Percentiles rank a stretch among this genome's conserved stretches.
Conservation (phyloP, 2,329 filamentous ascomycete genomes). For the Fusarium coicis region DNA sequence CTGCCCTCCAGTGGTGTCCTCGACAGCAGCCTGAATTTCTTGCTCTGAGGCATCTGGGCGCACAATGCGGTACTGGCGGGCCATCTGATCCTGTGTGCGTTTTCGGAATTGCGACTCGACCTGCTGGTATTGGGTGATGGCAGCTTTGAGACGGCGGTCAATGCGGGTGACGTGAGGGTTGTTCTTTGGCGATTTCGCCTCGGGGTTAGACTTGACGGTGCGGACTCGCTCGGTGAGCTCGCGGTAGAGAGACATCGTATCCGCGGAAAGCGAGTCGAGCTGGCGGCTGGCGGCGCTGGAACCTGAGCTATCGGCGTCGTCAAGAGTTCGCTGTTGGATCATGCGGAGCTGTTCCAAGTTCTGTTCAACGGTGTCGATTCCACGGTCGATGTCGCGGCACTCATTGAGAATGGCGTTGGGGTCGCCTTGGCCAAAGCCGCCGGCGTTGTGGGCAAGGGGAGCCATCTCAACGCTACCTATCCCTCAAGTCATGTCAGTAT, state of each 20-base stretch:
- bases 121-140: conserved; percentile 84
- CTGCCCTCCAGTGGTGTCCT: conserved; percentile 77
- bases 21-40: conserved; percentile 81
- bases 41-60: conserved; percentile 81
- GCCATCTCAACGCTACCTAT: conserved; percentile 75
- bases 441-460: conserved; percentile 65
- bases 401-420: conserved; percentile 86
- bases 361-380: conserved; percentile 77
- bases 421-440: conserved; percentile 62
- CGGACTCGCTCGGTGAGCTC: conserved; percentile 82
- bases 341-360: conserved; percentile 78
- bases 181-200: conserved; percentile 78
- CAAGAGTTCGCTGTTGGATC: conserved; percentile 77
- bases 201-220: conserved; percentile 82
- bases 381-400: conserved; percentile 81
- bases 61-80: conserved; percentile 90
- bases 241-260: conserved; percentile 87
- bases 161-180: conserved; percentile 83
- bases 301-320: conserved; percentile 77
- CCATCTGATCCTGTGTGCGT: conserved; percentile 84
- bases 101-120: conserved; percentile 84
- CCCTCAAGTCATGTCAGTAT: conserved; percentile 46
- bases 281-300: conserved; percentile 73
- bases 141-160: conserved; percentile 81
- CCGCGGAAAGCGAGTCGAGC: conserved; percentile 77